Percentiles rank a stretch among this genome's conserved stretches.
phyloP scores from a whole-genome alignment of 192 early-diverging fungal species.

The Coemansia aciculifera region DNA sequence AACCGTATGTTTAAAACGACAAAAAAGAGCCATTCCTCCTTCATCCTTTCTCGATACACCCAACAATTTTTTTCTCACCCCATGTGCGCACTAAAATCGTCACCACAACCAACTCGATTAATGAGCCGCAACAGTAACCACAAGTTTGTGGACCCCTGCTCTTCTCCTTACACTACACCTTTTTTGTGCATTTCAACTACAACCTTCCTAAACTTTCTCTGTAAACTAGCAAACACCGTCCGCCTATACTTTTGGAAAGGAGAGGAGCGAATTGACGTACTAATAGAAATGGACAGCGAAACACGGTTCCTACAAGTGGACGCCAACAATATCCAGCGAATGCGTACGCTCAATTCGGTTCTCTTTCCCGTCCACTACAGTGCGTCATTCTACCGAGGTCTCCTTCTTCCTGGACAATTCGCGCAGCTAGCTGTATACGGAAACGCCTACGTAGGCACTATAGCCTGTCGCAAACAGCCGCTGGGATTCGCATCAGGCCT shows the following conservation, averaged over 20 bases:
- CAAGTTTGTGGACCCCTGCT: background rate
- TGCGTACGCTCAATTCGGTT: slow-evolving; percentile 71
- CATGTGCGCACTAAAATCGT: background rate
- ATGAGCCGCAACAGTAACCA: slow-evolving; percentile 1
- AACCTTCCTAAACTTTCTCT: background rate
- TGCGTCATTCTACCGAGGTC: slow-evolving; percentile 73
- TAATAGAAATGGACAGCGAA: background rate
- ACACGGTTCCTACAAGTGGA: slow-evolving; percentile 16
- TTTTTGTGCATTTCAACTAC: background rate
- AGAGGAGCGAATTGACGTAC: background rate
- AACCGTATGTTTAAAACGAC: background rate
- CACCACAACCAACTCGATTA: background rate
- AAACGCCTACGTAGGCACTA: slow-evolving; percentile 75
- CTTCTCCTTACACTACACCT: background rate
- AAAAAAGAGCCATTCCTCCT: background rate
- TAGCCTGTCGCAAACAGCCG: slow-evolving; percentile 77
- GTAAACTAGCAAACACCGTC: background rate
- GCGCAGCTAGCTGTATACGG: slow-evolving; percentile 67
- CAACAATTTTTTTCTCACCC: background rate
- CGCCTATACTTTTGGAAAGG: background rate
- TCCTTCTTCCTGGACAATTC: slow-evolving; percentile 68
- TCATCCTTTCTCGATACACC: background rate
- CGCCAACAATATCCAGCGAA: slow-evolving; percentile 61
- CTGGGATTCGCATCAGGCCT: slow-evolving; percentile 38
- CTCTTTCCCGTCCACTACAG: slow-evolving; percentile 90